Conservation (phyloP, 768 basidiomycete species). For the Suillus ampliporus region DNA sequence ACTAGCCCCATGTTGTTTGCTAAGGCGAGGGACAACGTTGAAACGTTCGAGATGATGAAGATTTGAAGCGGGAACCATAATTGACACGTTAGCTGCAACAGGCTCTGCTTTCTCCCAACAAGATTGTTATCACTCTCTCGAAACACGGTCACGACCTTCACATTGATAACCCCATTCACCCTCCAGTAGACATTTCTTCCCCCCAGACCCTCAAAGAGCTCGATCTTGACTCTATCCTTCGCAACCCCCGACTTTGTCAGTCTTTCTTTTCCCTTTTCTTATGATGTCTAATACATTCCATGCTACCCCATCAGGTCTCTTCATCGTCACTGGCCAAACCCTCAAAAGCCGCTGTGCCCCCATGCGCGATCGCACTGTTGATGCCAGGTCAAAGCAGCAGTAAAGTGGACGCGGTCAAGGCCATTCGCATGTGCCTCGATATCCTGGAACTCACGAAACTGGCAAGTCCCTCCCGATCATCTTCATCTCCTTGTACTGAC, state of each 20-base stretch:
- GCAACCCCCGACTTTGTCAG: conserved; percentile 90
- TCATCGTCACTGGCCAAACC: conserved; percentile 77
- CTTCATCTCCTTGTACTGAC: conserved; percentile 25
- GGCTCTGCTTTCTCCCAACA: too few relatives aligned
- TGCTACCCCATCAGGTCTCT: conserved; percentile 78
- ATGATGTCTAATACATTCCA: conserved; percentile 1
- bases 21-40: too few relatives aligned
- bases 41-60: too few relatives aligned
- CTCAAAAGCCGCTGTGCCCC: conserved; percentile 93
- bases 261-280: conserved; percentile 30
- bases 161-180: too few relatives aligned
- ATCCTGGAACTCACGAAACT: conserved; percentile 96
- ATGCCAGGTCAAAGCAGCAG: conserved; percentile 72
- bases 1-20: too few relatives aligned
- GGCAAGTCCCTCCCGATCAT: conserved; percentile 53
- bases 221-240: conserved; percentile 83
- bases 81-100: too few relatives aligned
- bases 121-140: too few relatives aligned
- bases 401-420: conserved; percentile 69
- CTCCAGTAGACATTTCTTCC: too few relatives aligned
- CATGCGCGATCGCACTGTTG: conserved; percentile 85
- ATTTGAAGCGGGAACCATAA: too few relatives aligned
- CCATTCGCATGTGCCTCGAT: conserved; percentile 85
- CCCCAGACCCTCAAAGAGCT: conserved; percentile 82
- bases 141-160: too few relatives aligned